Evolutionary conservation across 2,329 filamentous ascomycete genomes (phyloP).

Genomic region (Cadophora sp.): DNA sequence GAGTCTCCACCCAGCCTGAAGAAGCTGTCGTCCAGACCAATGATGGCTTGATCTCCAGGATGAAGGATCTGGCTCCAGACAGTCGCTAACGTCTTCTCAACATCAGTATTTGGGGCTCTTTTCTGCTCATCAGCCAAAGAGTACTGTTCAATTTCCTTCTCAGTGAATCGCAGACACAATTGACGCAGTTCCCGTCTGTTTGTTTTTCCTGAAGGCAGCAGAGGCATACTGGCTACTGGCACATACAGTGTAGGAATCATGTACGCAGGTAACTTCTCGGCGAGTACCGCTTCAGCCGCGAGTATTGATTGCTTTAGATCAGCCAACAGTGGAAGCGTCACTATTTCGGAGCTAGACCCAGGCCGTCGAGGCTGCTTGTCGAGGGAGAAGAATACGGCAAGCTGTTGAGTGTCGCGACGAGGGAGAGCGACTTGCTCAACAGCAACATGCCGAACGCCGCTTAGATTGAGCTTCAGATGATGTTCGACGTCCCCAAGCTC

Average conservation of each 20-base stretch:
- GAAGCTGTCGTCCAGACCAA: conserved; percentile 46
- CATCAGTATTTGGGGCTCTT: neutral
- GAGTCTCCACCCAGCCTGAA: conserved; percentile 47
- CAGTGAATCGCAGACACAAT: neutral
- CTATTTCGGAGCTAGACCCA: too few species aligned
- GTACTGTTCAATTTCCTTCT: conserved; percentile 9
- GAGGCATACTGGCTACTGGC: conserved; percentile 12
- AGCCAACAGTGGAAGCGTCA: neutral
- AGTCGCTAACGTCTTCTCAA: conserved; percentile 1
- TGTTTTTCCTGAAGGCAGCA: conserved; percentile 14
- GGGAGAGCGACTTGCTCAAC: neutral
- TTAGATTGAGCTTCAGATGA: conserved; percentile 19
- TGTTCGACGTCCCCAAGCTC: conserved; percentile 66
- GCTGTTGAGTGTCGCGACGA: neutral
- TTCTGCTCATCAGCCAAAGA: neutral
- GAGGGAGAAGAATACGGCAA: neutral
- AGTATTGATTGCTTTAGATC: conserved; percentile 1
- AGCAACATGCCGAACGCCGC: neutral
- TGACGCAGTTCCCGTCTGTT: conserved; percentile 12
- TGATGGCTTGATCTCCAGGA: conserved; percentile 4
- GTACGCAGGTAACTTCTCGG: conserved; percentile 12
- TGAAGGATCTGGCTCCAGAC: conserved; percentile 5
- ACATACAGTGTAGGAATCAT: conserved; percentile 19
- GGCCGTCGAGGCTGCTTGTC: neutral
- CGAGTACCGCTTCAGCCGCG: neutral